These are phyloP conservation scores for Osmanthus fragrans DNA, from an alignment of 257 asterid genomes.

Conservation along the genomic window DNA sequence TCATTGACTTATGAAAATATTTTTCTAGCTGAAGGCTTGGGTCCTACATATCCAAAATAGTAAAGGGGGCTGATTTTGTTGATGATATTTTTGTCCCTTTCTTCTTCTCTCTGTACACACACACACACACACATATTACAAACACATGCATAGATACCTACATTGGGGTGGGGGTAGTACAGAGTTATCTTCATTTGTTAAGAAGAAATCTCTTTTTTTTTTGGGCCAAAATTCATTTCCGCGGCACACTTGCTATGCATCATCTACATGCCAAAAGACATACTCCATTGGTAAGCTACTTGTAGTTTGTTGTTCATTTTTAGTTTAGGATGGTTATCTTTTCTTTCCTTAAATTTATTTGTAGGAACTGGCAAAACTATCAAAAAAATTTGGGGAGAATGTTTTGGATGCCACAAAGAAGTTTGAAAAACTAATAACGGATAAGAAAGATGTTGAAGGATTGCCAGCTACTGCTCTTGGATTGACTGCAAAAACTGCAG, in stretches of 20 bases:
- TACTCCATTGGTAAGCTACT: background rate
- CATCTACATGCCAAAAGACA: background rate
- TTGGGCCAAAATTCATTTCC: background rate
- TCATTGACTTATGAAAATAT: background rate
- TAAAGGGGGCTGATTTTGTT: background rate
- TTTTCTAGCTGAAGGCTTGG: background rate
- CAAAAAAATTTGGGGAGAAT: conserved; percentile 52
- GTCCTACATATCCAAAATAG: background rate
- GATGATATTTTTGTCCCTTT: background rate
- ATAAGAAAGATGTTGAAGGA: conserved; percentile 52
- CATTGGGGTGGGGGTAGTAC: background rate
- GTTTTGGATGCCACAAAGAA: conserved; percentile 58
- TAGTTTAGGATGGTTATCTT: conserved; percentile 9
- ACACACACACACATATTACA: background rate
- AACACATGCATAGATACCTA: background rate
- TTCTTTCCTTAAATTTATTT: conserved; percentile 23
- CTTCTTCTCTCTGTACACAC: background rate
- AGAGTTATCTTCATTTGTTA: background rate
- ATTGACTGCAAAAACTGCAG: conserved; percentile 55
- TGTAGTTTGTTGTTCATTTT: background rate
- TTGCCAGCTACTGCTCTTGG: conserved; percentile 56
- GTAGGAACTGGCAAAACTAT: conserved; percentile 68
- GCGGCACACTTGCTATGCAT: background rate
- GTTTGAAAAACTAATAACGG: conserved; percentile 47
- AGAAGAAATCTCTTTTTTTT: background rate